Base-by-base conservation (phyloP, 177 flowering plant genomes). In the Vitis hybrid region DNA sequence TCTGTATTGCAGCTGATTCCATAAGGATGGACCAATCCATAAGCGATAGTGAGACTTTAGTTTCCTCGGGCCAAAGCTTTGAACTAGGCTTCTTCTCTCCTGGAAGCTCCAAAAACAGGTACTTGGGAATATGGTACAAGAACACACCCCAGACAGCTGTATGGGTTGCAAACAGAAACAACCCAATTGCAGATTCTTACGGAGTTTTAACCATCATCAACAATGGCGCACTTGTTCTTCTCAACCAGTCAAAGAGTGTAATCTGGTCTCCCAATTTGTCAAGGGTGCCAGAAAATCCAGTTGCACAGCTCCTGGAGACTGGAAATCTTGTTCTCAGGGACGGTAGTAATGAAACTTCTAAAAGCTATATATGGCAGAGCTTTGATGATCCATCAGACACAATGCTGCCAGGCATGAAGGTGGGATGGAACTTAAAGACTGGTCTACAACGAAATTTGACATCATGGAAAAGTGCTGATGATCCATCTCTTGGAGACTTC, bases 121-220 rank as follows among this genome's bases (percentile, higher is more conserved):
- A 80, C 40, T 6, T 80, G 9, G 83, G 83, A 32, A 69, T 80
- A 2, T 77, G 76, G 80, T 77, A 71, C 72, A 74, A 74, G 66
- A 52, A 14, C 2, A 11, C 64, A 9, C 35, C 76, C 2, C 4
- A 2, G n/a, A 69, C 76, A 6, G 71, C 58, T 40, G 78, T 77
- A 0, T 77, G 83, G 80, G 83, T 80, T 0, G 83, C 46, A 40
- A 40, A 40, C 46, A 40, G 46, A 40, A 40, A 40, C 46, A 40
- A 40, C 46, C 46, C 46, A 0, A 40, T 40, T 0, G 8, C 6
- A 40, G 46, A 40, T 40, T 40, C 1, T 0, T 40, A 1, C 0
- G 46, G 46, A 40, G 46, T 40, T 40, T 40, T 40, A 4, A 40
- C 46, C 46, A 40, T 40, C 46, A 0, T 40, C 46, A 40, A 40